Percentiles rank a stretch among this genome's conserved stretches.
These are phyloP conservation scores for Pseudohyphozyma bogoriensis DNA, from an alignment of 768 basidiomycete species.

Conservation along the genomic window DNA sequence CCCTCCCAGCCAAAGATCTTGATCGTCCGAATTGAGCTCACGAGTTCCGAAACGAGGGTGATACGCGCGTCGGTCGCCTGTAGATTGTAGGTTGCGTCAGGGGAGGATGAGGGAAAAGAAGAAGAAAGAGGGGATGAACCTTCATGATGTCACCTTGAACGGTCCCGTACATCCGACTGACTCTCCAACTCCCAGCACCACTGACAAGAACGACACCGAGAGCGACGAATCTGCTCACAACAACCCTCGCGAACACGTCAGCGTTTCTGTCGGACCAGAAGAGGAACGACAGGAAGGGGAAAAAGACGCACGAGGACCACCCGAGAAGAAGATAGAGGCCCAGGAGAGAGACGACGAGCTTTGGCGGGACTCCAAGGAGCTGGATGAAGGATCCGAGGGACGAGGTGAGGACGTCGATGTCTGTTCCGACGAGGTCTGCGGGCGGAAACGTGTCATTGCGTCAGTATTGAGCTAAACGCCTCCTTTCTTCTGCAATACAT, in stretches of 20 bases:
- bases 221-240: slow-evolving; percentile 30
- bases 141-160: slow-evolving; percentile 46
- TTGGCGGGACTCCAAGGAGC: slow-evolving; percentile 16
- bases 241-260: too few relatives aligned
- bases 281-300: too few relatives aligned
- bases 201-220: slow-evolving; percentile 26
- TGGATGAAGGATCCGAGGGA: slow-evolving; percentile 12
- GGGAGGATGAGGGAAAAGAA: slow-evolving; percentile 62
- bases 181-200: too few relatives aligned
- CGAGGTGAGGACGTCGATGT: slow-evolving; percentile 22
- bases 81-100: not conserved
- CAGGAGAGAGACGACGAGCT: slow-evolving; percentile 17
- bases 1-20: slow-evolving; percentile 31
- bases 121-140: too few relatives aligned
- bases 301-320: too few relatives aligned
- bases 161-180: slow-evolving; percentile 29
- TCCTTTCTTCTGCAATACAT: too few relatives aligned
- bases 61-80: slow-evolving; percentile 56
- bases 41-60: slow-evolving; percentile 66
- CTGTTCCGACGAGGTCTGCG: slow-evolving; percentile 24
- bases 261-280: too few relatives aligned
- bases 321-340: slow-evolving; percentile 28
- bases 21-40: slow-evolving; percentile 38
- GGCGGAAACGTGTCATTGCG: not conserved
- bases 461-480: too few relatives aligned